phyloP scores from a whole-genome alignment of 768 basidiomycete genomes.

The Russula vinacea region DNA sequence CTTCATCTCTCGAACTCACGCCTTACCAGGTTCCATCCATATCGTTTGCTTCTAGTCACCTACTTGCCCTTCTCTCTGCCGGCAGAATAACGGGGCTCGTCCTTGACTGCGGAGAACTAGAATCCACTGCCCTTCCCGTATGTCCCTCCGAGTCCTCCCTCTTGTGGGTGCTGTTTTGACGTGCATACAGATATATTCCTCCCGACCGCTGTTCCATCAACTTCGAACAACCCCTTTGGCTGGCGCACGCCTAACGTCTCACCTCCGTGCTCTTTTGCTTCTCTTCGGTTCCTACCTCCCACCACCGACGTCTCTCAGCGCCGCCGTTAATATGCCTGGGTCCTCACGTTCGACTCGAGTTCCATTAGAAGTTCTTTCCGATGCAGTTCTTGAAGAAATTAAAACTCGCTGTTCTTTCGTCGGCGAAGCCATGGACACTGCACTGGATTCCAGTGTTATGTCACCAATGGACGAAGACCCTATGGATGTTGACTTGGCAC shows the following conservation, averaged over 20 bases:
- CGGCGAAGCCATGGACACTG: conserved; percentile 51
- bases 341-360: conserved; percentile 64
- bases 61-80: conserved; percentile 79
- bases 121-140: conserved; percentile 85
- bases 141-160: conserved; percentile 33
- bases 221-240: conserved; percentile 84
- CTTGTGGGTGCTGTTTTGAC: conserved; percentile 9
- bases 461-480: conserved; percentile 37
- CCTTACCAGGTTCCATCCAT: conserved; percentile 78
- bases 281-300: conserved; percentile 84
- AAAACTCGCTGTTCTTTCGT: conserved; percentile 91
- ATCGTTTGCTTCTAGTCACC: conserved; percentile 86
- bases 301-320: conserved; percentile 67
- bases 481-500: conserved; percentile 45
- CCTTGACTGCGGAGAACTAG: conserved; percentile 88
- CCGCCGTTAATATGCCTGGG: conserved; percentile 58
- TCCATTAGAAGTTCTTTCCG: conserved; percentile 76
- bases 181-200: conserved; percentile 73
- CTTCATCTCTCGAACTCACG: not conserved
- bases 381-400: conserved; percentile 81
- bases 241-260: conserved; percentile 74
- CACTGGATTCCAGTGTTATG: conserved; percentile 29
- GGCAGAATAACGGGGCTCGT: conserved; percentile 93
- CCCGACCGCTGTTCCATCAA: conserved; percentile 81
- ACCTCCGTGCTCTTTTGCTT: conserved; percentile 76